Percentiles rank a stretch among this genome's conserved stretches.
These are phyloP conservation scores for Umbelopsis vinacea DNA, from an alignment of 192 early-diverging fungal genomes.

Conservation along the genomic window DNA sequence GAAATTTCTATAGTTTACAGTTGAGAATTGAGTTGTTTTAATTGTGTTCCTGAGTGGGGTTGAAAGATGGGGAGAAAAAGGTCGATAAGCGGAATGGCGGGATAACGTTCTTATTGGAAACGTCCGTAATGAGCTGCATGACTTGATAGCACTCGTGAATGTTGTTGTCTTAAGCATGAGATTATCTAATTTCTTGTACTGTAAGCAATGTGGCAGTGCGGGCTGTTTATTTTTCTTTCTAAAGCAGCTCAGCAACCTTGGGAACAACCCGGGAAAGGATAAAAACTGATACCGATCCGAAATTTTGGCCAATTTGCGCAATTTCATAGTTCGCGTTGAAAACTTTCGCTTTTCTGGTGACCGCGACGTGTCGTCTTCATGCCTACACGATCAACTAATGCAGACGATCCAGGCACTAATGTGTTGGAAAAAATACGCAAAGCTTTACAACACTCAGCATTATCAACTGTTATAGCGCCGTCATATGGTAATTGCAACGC, in stretches of 20 bases:
- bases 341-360: not conserved
- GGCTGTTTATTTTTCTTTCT: no score
- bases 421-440: not conserved
- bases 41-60: not conserved
- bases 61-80: not conserved
- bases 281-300: not conserved
- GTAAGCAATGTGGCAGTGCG: no score
- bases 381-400: not conserved
- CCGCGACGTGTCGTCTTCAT: not conserved
- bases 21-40: not conserved
- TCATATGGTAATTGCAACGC: conserved; percentile 1
- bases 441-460: not conserved
- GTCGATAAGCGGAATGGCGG: not conserved
- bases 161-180: not conserved
- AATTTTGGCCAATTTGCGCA: not conserved
- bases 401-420: not conserved
- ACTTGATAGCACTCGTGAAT: not conserved
- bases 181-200: not conserved
- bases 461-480: not conserved
- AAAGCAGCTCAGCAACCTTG: not conserved
- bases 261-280: not conserved
- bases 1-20: conserved; percentile 11
- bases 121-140: not conserved
- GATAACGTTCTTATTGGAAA: not conserved
- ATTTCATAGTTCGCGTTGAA: not conserved